Conservation (phyloP, 495 filamentous ascomycete genomes). For the Trichoderma gamsii region DNA sequence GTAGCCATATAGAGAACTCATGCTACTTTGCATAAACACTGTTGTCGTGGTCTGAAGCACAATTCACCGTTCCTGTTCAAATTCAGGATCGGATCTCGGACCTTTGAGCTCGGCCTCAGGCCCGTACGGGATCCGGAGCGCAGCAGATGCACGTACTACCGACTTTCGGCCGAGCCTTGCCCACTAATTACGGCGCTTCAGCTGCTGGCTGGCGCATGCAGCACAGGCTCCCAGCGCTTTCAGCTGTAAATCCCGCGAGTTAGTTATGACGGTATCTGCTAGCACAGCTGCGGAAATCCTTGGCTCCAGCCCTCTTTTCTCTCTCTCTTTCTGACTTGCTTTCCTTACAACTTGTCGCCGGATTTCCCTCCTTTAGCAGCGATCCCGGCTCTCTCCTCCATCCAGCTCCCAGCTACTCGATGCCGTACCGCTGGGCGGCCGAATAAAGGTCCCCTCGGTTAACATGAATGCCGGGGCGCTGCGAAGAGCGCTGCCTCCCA, state of each 20-base stretch:
- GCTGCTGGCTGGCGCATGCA: neutral
- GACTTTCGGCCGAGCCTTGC: conserved; percentile 8
- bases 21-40: neutral
- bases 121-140: conserved; percentile 3
- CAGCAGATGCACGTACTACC: neutral
- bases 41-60: no score
- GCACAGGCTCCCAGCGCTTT: neutral
- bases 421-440: conserved; percentile 4
- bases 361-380: neutral
- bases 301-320: neutral
- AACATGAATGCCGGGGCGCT: conserved; percentile 13
- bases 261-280: conserved; percentile 11
- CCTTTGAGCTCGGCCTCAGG: conserved; percentile 3
- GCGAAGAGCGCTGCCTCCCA: conserved; percentile 13
- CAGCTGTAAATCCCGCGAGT: conserved; percentile 14
- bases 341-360: no score
- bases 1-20: neutral
- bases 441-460: conserved; percentile 9
- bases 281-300: neutral
- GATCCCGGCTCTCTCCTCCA: neutral
- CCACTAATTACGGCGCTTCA: neutral
- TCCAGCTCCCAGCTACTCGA: neutral
- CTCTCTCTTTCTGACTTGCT: neutral
- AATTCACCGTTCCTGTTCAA: no score
- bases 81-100: conserved; percentile 17